These are phyloP conservation scores for Betula pendula DNA, from an alignment of 306 rosid genomes.

Conservation along the genomic window DNA sequence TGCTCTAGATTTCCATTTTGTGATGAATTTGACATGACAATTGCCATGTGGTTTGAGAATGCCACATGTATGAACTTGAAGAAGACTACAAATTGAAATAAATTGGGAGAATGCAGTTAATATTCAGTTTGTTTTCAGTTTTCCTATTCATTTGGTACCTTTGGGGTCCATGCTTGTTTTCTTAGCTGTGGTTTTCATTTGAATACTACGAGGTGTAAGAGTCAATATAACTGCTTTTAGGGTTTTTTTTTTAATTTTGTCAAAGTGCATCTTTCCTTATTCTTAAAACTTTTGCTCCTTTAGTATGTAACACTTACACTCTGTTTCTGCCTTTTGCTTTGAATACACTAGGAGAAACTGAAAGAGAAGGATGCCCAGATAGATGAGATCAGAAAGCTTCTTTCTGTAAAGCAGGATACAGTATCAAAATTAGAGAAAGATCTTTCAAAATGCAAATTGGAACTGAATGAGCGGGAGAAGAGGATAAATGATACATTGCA, in stretches of 20 bases:
- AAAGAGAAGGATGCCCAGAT: conserved; percentile 61
- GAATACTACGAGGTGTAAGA: not conserved
- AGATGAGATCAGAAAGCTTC: conserved; percentile 53
- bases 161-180: not conserved
- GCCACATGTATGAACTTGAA: not conserved
- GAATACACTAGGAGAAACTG: conserved; percentile 56
- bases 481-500: conserved; percentile 54
- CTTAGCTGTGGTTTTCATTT: not conserved
- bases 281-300: not conserved
- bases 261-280: not conserved
- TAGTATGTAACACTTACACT: not conserved
- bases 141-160: not conserved
- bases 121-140: not conserved
- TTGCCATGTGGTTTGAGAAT: not conserved
- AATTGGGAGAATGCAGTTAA: not conserved
- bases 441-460: conserved; percentile 59
- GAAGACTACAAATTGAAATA: not conserved
- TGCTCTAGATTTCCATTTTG: not conserved
- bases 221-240: not conserved
- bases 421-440: conserved; percentile 62
- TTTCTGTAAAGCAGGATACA: conserved; percentile 56
- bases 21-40: not conserved
- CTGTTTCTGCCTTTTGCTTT: conserved; percentile 4
- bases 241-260: not conserved
- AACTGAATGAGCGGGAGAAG: conserved; percentile 68